Conservation (phyloP, 208 protist species). For the Acanthamoeba healyi region DNA sequence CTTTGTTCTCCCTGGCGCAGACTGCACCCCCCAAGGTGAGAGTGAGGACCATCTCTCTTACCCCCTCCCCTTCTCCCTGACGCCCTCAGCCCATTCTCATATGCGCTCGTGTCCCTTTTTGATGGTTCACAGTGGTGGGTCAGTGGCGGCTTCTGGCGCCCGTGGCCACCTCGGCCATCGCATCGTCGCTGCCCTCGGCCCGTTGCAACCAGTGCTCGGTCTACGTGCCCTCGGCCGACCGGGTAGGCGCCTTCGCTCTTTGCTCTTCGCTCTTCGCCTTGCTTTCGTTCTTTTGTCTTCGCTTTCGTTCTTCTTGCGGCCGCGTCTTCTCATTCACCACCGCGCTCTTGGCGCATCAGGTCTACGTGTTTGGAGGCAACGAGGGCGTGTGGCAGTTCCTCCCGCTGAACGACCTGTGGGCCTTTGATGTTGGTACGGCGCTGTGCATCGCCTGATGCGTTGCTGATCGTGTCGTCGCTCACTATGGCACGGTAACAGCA, state of each 20-base stretch:
- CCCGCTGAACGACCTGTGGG: slow-evolving; percentile 16
- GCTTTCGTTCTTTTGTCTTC: background rate
- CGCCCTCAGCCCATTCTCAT: no score
- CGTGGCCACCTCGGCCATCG: background rate
- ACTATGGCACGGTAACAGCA: no score
- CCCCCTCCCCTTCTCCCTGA: no score
- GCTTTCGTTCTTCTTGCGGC: background rate
- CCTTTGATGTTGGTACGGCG: background rate
- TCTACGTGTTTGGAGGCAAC: slow-evolving; percentile 26
- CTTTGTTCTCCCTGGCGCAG: no score
- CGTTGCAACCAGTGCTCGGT: background rate
- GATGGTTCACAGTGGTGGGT: background rate
- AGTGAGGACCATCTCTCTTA: no score
- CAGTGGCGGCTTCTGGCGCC: background rate
- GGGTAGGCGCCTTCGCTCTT: background rate
- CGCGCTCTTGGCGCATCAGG: background rate
- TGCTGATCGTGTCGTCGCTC: no score
- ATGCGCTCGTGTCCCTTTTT: no score
- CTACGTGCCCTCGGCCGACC: background rate
- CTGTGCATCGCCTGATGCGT: background rate
- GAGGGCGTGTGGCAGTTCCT: slow-evolving; percentile 7
- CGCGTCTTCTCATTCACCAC: background rate
- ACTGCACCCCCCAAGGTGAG: no score
- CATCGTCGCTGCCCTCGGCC: background rate
- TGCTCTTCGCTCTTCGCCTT: background rate